A percentile compares a stretch with the other conserved stretches of the same genome.
These are phyloP conservation scores for Cutaneotrichosporon mucoides DNA, from an alignment of 1,284 basidiomycete species.

Conservation along the genomic window DNA sequence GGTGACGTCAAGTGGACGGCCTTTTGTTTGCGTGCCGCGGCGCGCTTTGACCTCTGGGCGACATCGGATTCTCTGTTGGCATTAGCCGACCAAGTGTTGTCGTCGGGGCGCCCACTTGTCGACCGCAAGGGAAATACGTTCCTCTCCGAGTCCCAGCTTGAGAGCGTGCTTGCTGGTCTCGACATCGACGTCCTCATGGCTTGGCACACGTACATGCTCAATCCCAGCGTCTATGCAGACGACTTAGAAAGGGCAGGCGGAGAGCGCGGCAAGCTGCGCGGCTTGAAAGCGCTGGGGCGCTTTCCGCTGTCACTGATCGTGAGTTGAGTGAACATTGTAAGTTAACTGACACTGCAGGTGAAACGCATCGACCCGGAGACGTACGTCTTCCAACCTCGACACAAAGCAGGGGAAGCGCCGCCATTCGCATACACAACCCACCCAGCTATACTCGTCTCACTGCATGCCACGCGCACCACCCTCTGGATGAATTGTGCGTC, in stretches of 20 bases:
- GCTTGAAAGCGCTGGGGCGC: conserved; percentile 8
- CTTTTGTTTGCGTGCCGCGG: conserved; percentile 18
- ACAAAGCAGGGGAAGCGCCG: background rate
- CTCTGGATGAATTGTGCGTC: conserved; percentile 15
- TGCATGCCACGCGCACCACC: conserved; percentile 2
- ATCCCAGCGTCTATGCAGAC: conserved; percentile 26
- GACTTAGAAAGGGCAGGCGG: conserved; percentile 17
- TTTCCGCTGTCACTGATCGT: conserved; percentile 23
- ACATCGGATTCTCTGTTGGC: background rate
- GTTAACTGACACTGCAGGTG: background rate
- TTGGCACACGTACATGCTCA: conserved; percentile 41
- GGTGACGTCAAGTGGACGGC: conserved; percentile 20
- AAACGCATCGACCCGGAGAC: conserved; percentile 12
- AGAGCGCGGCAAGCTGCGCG: background rate
- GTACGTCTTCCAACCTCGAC: conserved; percentile 10
- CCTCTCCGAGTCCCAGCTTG: conserved; percentile 1
- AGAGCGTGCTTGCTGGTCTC: background rate
- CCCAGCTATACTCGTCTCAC: conserved; percentile 6
- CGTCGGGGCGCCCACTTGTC: background rate
- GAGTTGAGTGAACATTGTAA: background rate
- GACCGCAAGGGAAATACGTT: background rate
- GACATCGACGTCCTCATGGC: conserved; percentile 33
- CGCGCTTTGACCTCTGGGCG: conserved; percentile 16
- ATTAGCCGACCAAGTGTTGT: background rate
- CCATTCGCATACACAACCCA: conserved; percentile 6